Evolutionary conservation across 805 yeast species (phyloP), one percentile per base, ranked within the genome.

Genomic region (Metschnikowia cubensis): DNA sequence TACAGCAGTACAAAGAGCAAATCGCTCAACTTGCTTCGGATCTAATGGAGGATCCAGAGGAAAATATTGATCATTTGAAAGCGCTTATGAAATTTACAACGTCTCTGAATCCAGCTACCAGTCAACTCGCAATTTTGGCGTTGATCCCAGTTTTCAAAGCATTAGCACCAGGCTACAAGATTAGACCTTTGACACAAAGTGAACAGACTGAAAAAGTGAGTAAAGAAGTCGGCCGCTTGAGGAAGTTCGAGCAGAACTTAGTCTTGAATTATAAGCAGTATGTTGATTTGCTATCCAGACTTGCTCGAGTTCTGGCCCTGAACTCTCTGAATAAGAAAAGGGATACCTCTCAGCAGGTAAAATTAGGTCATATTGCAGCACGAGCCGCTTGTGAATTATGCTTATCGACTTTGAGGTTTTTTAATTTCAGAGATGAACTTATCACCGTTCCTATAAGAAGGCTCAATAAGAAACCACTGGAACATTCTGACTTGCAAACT

Each of bases 1-100:
- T 88, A 22, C 58, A 76, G 6, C 77, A 80, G 50, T 72, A 87
- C 38, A 87, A 90, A 60, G 97, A 90, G 68, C 88, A 87, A 49
- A 80, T 94, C 38, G 96, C 98, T 0, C 82, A 79, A 17, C 66
- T 85, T 44, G 97, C 96, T 1, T 87, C 88, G 36, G 78, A 79
- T 38, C 69, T 92, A 34, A 82, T 82, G 59, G 96, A 90, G 63
- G 88, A 89, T 51, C 97, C 98, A 6, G 98, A 94, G 65, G 96
- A 89, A 60, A 80, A 91, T 60, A 75, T 85, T 6, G 63, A 79
- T 13, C 73, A 82, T 29, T 71, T 91, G 11, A 76, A 86, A 2
- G 80, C 91, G 62, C 73, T 87, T 45, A 71, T 87, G 47, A 81
- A 77, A 57, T 85, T 87, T 89, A 75, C 88, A 0, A 77, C 73